A percentile compares a stretch with the other conserved stretches of the same genome.
phyloP scores from a whole-genome alignment of 2,329 filamentous ascomycete species.

The Raffaelea deltoideospora region DNA sequence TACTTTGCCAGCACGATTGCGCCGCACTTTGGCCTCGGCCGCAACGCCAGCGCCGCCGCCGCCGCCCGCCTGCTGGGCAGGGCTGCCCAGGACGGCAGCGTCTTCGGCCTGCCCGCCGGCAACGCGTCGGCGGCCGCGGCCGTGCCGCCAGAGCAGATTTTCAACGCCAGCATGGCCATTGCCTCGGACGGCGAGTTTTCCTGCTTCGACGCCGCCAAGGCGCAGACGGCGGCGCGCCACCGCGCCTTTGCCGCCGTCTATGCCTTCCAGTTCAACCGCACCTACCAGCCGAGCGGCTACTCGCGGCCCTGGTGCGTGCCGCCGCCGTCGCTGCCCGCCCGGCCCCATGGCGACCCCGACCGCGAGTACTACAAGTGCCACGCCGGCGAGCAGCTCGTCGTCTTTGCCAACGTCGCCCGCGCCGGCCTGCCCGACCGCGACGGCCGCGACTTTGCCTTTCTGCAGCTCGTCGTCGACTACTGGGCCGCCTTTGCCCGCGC shows the following conservation, averaged over 20 bases:
- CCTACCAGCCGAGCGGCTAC: conserved; percentile 18
- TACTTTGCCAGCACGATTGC: conserved; percentile 10
- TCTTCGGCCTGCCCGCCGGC: too few relatives aligned
- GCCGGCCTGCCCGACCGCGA: conserved; percentile 19
- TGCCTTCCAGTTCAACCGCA: conserved; percentile 24
- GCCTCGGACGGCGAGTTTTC: conserved; percentile 17
- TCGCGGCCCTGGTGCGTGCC: conserved; percentile 16
- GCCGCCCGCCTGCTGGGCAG: background rate
- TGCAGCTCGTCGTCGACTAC: conserved; percentile 18
- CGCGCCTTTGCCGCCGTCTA: conserved; percentile 17
- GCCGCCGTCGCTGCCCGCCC: conserved; percentile 11
- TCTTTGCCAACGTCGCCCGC: conserved; percentile 19
- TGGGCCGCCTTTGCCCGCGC: conserved; percentile 19
- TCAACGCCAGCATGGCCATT: conserved; percentile 19
- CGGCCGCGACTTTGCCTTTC: conserved; percentile 18
- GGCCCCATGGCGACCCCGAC: conserved; percentile 19
- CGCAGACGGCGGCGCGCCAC: conserved; percentile 18
- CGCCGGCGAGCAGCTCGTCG: conserved; percentile 21
- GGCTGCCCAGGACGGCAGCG: too few relatives aligned
- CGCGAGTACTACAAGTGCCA: conserved; percentile 26
- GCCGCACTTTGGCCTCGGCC: conserved; percentile 5
- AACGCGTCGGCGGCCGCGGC: conserved; percentile 5
- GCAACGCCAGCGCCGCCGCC: background rate
- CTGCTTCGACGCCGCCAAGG: conserved; percentile 20
- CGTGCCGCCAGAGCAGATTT: conserved; percentile 9